These are phyloP conservation scores for Chamaecrista fasciculata DNA, from an alignment of 306 rosid genomes.

Conservation along the genomic window DNA sequence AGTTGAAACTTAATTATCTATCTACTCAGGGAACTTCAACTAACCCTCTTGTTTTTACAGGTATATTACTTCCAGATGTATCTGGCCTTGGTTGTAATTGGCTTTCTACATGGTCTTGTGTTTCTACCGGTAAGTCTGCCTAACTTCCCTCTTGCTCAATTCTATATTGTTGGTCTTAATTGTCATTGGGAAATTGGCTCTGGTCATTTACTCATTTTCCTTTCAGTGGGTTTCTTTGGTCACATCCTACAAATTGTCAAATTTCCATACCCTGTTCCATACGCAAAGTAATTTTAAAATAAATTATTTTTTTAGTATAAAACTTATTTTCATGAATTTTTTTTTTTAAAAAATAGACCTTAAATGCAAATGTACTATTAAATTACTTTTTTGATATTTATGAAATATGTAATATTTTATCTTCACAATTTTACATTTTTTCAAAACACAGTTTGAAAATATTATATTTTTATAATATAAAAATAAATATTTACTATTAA, in stretches of 20 bases:
- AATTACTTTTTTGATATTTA: too few species aligned
- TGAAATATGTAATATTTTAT: too few species aligned
- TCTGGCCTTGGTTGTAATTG: slow-evolving; percentile 87
- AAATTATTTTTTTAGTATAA: too few species aligned
- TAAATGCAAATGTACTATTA: too few species aligned
- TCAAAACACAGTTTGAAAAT: too few species aligned
- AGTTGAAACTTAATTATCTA: slow-evolving; percentile 7
- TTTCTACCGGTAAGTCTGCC: slow-evolving; percentile 76
- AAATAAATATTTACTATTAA: too few species aligned
- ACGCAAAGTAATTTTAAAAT: too few species aligned
- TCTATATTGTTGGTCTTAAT: background rate
- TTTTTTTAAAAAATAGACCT: too few species aligned
- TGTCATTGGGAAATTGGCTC: background rate
- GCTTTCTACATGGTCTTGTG: slow-evolving; percentile 96
- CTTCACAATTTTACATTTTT: too few species aligned
- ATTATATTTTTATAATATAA: too few species aligned
- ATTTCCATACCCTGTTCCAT: too few species aligned
- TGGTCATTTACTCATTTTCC: slow-evolving; percentile 13
- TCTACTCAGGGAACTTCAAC: slow-evolving; percentile 16
- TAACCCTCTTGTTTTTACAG: slow-evolving; percentile 50
- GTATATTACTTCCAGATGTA: slow-evolving; percentile 97
- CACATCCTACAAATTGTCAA: background rate
- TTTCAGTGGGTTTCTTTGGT: slow-evolving; percentile 17
- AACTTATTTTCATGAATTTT: too few species aligned
- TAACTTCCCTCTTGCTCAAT: slow-evolving; percentile 25